Conservation (phyloP, 106 monocot species). For the Triglochin maritima region DNA sequence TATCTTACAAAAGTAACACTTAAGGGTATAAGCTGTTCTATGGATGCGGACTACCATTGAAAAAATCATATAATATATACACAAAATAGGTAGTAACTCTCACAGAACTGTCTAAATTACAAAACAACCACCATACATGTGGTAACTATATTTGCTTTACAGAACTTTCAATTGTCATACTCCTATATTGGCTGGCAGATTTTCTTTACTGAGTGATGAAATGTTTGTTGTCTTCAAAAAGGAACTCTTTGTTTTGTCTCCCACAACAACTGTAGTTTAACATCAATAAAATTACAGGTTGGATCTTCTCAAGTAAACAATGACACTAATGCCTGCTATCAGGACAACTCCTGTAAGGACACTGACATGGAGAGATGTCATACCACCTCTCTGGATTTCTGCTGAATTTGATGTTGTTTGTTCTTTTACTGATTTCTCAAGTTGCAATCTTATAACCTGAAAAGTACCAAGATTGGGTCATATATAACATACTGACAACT, state of each 20-base stretch:
- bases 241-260: neutral
- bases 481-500: neutral
- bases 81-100: no score
- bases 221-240: neutral
- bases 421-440: slow-evolving; percentile 18
- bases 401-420: slow-evolving; percentile 15
- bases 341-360: slow-evolving; percentile 30
- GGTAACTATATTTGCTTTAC: neutral
- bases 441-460: slow-evolving; percentile 60
- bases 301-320: slow-evolving; percentile 36
- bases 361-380: slow-evolving; percentile 18
- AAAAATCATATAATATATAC: no score
- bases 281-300: slow-evolving; percentile 19
- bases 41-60: no score
- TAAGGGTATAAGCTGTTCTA: no score
- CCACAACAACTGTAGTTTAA: neutral
- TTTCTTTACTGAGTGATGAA: neutral
- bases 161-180: neutral
- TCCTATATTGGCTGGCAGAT: neutral
- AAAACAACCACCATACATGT: no score
- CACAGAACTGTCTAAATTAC: no score
- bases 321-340: slow-evolving; percentile 35
- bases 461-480: neutral
- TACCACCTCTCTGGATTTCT: slow-evolving; percentile 9
- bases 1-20: no score